These are phyloP conservation scores for Paracoccidioides brasiliensis DNA, from an alignment of 2,329 filamentous ascomycete species.

Conservation along the genomic window DNA sequence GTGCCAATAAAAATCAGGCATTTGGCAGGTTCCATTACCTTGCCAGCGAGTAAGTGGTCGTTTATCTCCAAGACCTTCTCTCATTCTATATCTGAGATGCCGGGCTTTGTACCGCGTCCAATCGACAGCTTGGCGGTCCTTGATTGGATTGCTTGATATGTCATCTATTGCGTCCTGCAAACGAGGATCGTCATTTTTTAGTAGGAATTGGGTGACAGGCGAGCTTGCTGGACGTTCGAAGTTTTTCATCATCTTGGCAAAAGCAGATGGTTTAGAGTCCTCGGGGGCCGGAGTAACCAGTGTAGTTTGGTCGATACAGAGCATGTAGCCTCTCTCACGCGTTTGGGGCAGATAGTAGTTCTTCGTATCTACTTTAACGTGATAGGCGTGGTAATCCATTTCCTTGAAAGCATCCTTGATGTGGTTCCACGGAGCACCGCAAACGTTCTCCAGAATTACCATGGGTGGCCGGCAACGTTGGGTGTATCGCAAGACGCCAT, in stretches of 20 bases:
- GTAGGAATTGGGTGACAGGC: conserved; percentile 48
- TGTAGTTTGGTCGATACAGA: conserved; percentile 37
- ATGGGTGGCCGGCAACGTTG: conserved; percentile 45
- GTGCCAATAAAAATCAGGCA: conserved; percentile 44
- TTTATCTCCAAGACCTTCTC: conserved; percentile 38
- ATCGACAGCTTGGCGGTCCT: conserved; percentile 17
- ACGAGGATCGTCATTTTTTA: conserved; percentile 42
- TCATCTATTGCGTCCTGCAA: conserved; percentile 40
- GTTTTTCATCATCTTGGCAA: conserved; percentile 33
- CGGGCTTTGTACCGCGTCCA: conserved; percentile 41
- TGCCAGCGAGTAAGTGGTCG: conserved; percentile 50
- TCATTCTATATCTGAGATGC: conserved; percentile 44
- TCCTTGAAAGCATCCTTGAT: conserved; percentile 35
- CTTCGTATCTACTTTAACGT: conserved; percentile 50
- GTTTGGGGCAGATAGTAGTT: conserved; percentile 63
- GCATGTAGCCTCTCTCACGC: conserved; percentile 45
- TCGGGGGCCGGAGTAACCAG: conserved; percentile 11
- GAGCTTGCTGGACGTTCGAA: conserved; percentile 48
- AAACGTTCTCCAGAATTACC: conserved; percentile 61
- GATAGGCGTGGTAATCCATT: conserved; percentile 44
- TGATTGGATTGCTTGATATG: conserved; percentile 23
- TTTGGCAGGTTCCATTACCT: conserved; percentile 39
- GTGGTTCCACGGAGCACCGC: conserved; percentile 44
- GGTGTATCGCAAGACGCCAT: conserved; percentile 46
- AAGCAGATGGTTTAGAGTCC: conserved; percentile 23